Conservation (phyloP, 495 filamentous ascomycete species). For the Tuber indicum region DNA sequence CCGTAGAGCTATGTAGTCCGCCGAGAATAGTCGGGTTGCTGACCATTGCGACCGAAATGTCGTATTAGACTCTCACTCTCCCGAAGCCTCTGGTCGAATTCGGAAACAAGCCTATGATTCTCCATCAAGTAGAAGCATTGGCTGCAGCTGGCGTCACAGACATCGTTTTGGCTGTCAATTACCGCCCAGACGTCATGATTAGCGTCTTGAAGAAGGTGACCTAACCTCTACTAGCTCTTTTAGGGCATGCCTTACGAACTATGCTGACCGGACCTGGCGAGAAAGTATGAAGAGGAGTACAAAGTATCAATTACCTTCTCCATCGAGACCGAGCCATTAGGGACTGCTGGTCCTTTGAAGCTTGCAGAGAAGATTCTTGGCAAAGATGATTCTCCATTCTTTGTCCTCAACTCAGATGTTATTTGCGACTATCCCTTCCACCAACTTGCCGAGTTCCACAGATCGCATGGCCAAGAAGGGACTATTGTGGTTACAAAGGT, state of each 20-base stretch:
- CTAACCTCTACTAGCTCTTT: not conserved
- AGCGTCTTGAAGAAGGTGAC: conserved; percentile 61
- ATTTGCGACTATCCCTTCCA: conserved; percentile 98
- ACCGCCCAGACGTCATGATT: conserved; percentile 94
- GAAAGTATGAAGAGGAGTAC: conserved; percentile 82
- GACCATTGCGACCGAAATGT: conserved; percentile 17
- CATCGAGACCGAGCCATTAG: conserved; percentile 89
- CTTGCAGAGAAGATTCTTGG: conserved; percentile 87
- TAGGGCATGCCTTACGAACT: not conserved
- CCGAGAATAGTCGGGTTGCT: conserved; percentile 15
- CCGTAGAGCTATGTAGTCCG: not conserved
- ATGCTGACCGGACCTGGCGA: not conserved
- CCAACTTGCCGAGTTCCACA: conserved; percentile 84
- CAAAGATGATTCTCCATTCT: conserved; percentile 92
- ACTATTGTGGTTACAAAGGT: conserved; percentile 99
- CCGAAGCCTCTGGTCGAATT: conserved; percentile 98
- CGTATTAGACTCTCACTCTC: conserved; percentile 78
- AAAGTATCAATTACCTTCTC: conserved; percentile 94
- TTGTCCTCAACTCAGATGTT: conserved; percentile 96
- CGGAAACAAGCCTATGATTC: conserved; percentile 97
- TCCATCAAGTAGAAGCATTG: conserved; percentile 93
- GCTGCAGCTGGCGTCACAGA: conserved; percentile 94
- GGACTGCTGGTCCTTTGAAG: conserved; percentile 93
- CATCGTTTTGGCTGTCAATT: conserved; percentile 97
- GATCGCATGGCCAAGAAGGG: conserved; percentile 84